These are phyloP conservation scores for Plasmodium fragile DNA, from an alignment of 169 alveolate genomes.

Conservation along the genomic window DNA sequence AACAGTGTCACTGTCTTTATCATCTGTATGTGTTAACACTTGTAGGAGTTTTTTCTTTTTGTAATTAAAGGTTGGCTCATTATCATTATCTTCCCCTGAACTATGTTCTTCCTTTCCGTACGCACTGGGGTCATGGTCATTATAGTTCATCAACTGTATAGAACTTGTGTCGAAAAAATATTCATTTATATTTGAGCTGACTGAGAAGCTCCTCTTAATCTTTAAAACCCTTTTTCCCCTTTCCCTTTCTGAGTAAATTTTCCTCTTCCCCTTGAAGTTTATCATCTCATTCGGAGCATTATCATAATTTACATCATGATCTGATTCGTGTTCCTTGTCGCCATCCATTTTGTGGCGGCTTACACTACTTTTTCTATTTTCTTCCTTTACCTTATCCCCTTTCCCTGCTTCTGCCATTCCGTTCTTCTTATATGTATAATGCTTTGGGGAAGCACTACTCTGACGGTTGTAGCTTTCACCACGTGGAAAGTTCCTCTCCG, in stretches of 20 bases:
- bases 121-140: conserved; percentile 6
- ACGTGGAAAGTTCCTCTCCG: neutral
- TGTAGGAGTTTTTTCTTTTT: conserved; percentile 1
- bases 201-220: conserved; percentile 36
- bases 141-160: neutral
- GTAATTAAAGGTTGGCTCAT: neutral
- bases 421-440: neutral
- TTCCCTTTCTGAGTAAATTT: neutral
- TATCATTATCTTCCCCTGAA: neutral
- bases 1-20: neutral
- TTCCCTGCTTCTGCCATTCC: conserved; percentile 15
- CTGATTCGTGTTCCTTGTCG: conserved; percentile 33
- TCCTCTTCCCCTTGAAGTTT: neutral
- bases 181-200: conserved; percentile 36
- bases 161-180: conserved; percentile 18
- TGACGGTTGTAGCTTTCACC: neutral
- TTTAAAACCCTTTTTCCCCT: neutral
- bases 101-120: neutral
- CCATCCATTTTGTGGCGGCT: neutral
- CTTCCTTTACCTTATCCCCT: neutral
- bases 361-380: neutral
- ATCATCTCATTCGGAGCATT: neutral
- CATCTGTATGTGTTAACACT: neutral
- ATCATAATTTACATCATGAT: conserved; percentile 5
- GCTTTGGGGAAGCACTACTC: neutral